phyloP scores from a whole-genome alignment of 345 rosid genomes.

The Moricandia moricandioides region DNA sequence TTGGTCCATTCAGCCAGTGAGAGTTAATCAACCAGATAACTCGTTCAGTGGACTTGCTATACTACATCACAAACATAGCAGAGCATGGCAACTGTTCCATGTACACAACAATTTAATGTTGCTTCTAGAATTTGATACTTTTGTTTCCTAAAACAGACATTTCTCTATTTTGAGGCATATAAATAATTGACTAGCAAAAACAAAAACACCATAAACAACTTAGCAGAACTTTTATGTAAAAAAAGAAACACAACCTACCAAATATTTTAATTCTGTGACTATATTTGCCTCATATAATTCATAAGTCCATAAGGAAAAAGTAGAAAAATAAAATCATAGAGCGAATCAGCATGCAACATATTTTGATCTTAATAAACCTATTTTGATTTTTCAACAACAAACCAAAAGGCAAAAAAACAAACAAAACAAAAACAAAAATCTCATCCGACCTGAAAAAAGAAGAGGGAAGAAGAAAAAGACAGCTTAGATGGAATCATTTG shows the following conservation, averaged over 20 bases:
- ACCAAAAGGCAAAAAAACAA: neutral
- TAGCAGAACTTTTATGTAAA: neutral
- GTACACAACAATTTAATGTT: neutral
- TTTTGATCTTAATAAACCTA: neutral
- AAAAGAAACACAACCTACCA: neutral
- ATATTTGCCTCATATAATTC: neutral
- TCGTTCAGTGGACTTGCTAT: neutral
- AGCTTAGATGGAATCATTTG: slow-evolving; percentile 14
- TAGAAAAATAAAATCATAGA: neutral
- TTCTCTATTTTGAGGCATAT: neutral
- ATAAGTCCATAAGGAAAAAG: neutral
- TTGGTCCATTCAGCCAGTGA: neutral
- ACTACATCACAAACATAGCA: neutral
- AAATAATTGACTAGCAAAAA: neutral
- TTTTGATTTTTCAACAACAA: slow-evolving; percentile 3
- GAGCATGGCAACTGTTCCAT: neutral
- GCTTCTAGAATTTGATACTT: neutral
- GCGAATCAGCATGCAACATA: neutral
- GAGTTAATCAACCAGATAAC: neutral
- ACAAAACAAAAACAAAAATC: neutral
- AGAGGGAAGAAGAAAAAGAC: neutral
- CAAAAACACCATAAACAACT: neutral
- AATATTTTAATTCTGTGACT: neutral
- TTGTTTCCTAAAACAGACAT: neutral
- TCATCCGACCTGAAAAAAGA: neutral